A percentile compares a stretch with the other conserved stretches of the same genome.
Evolutionary conservation across 2,329 filamentous ascomycete genomes (phyloP).

Genomic region (Fusarium napiforme): DNA sequence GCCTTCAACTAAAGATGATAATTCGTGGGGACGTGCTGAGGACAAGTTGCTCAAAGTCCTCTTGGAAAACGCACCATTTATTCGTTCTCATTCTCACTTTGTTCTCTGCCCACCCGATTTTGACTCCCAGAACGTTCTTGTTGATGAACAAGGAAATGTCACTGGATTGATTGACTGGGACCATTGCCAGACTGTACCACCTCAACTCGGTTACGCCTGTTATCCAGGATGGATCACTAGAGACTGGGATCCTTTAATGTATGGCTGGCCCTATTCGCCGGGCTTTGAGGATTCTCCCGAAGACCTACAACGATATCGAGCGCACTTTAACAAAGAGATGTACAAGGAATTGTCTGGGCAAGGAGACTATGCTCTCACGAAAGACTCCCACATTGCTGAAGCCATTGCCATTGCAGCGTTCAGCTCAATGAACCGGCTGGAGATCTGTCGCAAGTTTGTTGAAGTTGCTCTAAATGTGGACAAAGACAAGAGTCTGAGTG

Average conservation of each 20-base stretch:
- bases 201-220: fast-evolving
- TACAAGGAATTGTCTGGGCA: no score
- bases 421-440: neutral
- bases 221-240: neutral
- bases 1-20: no score
- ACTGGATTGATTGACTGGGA: neutral
- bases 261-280: neutral
- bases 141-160: neutral
- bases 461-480: neutral
- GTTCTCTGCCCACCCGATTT: neutral
- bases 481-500: no score
- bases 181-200: neutral
- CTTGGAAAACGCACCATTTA: no score
- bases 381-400: neutral
- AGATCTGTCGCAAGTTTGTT: neutral
- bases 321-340: no score
- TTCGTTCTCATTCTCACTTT: no score
- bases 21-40: no score
- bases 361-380: neutral
- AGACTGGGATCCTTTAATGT: slow-evolving; percentile 11
- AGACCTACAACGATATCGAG: no score
- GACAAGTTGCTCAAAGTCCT: no score
- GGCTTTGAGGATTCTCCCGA: no score
- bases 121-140: slow-evolving; percentile 5
- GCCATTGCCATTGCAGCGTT: neutral